Base-by-base conservation (phyloP, 2,329 filamentous ascomycete species). In the Annulohypoxylon truncatum region DNA sequence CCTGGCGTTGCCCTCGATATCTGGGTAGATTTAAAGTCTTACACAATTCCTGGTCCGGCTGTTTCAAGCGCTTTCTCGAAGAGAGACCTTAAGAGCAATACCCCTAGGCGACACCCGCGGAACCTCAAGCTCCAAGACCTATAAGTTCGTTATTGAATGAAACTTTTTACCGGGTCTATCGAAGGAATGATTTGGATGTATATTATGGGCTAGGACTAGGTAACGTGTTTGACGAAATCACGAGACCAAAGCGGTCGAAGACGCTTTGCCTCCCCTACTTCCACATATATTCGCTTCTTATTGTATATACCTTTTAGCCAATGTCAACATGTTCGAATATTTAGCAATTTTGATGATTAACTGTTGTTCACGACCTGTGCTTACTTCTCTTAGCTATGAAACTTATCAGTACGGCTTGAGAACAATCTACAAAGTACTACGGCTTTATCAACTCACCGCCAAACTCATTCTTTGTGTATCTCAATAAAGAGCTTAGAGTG, bases 1-100 rank as follows among this genome's bases (percentile, higher is more conserved):
- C 64, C 67, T 2, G 71, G 71, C 1, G 50, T 72, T 29, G 55
- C 38, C 26, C 35, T 71, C 22, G 53, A 72, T 40, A 71, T 72
- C 46, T 72, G 64, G 61, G 42, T 40, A 9, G 24, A 71, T 29
- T 63, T 72, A 15, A 15, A 72, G 15, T 68, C 62, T 3, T 72
- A 72, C 47, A 12, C 66, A 40, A 64, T 71, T 15, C 69, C 69
- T 4, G 69, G 69, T 10, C 67, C 69, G 26, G 13, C 61, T 7
- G 46, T 69, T 33, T 56, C 61, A 2, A 61, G 24, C n/a, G 12
- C 50, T 1, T 12, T 38, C 13, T 55, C 46, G 18, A 71, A 66
- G 28, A 48, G 63, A 9, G 58, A 54, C 2, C 24, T 12, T 13
- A 44, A 46, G 24, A 26, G 15, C 1, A 26, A 8, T 22, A 12